Evolutionary conservation across 73 alveolate genomes (phyloP).

Genomic region (Blepharisma stoltei): DNA sequence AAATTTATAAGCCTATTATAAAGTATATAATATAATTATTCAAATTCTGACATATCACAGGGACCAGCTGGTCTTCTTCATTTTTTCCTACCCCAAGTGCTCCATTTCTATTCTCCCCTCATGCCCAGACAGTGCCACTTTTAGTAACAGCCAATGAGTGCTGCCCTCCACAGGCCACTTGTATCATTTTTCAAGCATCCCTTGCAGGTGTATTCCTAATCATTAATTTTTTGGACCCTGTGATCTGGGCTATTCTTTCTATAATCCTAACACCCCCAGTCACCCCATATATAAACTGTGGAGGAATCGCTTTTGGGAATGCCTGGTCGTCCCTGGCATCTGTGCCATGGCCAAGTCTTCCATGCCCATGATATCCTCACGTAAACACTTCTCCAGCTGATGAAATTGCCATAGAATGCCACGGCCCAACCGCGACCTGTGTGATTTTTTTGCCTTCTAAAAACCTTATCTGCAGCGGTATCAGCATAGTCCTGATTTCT

Average conservation of each 20-base stretch:
- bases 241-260: conserved; percentile 27
- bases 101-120: conserved; percentile 65
- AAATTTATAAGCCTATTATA: too few species aligned
- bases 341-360: conserved; percentile 51
- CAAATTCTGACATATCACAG: not conserved
- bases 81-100: conserved; percentile 47
- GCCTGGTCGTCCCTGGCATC: conserved; percentile 25
- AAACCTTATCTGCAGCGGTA: conserved; percentile 31
- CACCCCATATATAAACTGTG: not conserved
- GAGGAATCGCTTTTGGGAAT: not conserved
- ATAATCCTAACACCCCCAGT: conserved; percentile 22
- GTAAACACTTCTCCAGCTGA: conserved; percentile 75
- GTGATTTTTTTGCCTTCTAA: conserved; percentile 52
- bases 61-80: conserved; percentile 35
- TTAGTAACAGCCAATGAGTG: conserved; percentile 42
- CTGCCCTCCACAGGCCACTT: conserved; percentile 49
- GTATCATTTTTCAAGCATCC: conserved; percentile 8
- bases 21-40: conserved; percentile 29
- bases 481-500: conserved; percentile 50
- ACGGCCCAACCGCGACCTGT: conserved; percentile 86
- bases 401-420: conserved; percentile 83
- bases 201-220: not conserved
- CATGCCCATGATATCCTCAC: conserved; percentile 81
- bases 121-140: conserved; percentile 50
- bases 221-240: conserved; percentile 6